Conservation (phyloP, 352 stramenopile genomes). For the Phytophthora sp. region DNA sequence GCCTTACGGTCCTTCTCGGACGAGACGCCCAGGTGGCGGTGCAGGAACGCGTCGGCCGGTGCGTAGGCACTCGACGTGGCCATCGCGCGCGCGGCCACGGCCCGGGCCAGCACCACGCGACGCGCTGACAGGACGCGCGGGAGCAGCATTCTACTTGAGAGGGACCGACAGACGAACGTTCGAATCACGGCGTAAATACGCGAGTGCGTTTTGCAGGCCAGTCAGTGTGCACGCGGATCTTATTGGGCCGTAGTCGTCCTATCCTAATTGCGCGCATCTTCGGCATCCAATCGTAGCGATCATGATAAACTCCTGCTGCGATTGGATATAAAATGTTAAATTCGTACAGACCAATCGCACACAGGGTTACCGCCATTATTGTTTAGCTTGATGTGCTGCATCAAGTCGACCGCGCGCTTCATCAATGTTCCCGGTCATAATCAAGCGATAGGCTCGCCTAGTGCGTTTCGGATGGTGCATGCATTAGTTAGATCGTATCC, state of each 20-base stretch:
- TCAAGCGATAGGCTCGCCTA: too few species aligned
- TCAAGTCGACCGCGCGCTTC: conserved; percentile 14
- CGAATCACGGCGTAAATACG: conserved; percentile 14
- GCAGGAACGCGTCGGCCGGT: conserved; percentile 68
- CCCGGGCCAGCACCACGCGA: conserved; percentile 24
- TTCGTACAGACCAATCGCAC: background rate
- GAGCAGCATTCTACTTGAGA: conserved; percentile 23
- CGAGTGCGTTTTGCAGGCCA: conserved; percentile 16
- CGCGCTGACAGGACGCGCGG: conserved; percentile 27
- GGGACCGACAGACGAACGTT: too few species aligned
- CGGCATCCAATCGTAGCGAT: conserved; percentile 32
- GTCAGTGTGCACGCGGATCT: conserved; percentile 10
- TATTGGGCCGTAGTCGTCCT: conserved; percentile 8
- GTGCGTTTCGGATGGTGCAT: too few species aligned
- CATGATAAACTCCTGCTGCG: too few species aligned
- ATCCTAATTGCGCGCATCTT: background rate
- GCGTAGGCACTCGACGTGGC: conserved; percentile 40
- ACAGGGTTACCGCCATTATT: background rate
- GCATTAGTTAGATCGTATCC: too few species aligned
- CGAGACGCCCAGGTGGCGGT: conserved; percentile 89
- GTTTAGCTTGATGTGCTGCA: conserved; percentile 9
- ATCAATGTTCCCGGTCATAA: conserved; percentile 10
- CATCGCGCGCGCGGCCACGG: conserved; percentile 16
- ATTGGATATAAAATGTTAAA: too few species aligned
- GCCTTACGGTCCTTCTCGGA: conserved; percentile 83